Evolutionary conservation across 768 basidiomycete species (phyloP).

Genomic region (Tylopilus sp.): DNA sequence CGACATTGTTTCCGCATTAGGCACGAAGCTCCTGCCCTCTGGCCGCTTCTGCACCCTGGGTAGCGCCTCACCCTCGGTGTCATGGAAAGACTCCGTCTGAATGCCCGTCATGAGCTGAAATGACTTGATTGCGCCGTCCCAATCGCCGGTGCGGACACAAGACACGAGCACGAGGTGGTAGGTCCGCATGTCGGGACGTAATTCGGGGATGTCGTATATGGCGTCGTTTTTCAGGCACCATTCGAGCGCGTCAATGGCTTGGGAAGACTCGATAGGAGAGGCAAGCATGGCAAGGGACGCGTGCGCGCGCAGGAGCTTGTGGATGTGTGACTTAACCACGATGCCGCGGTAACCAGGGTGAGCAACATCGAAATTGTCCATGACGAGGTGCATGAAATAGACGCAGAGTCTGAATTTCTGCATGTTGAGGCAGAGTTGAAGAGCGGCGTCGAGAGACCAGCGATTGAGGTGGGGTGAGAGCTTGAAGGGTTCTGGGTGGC

Average conservation of each 20-base stretch:
- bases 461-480: conserved; percentile 41
- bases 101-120: conserved; percentile 77
- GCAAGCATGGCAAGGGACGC: conserved; percentile 37
- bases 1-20: conserved; percentile 53
- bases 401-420: conserved; percentile 45
- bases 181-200: conserved; percentile 36
- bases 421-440: conserved; percentile 52
- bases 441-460: conserved; percentile 49
- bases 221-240: conserved; percentile 66
- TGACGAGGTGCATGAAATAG: conserved; percentile 59
- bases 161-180: conserved; percentile 61
- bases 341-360: conserved; percentile 30
- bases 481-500: conserved; percentile 36
- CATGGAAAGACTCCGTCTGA: conserved; percentile 45
- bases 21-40: conserved; percentile 42
- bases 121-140: conserved; percentile 50
- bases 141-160: conserved; percentile 64
- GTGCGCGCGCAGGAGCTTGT: conserved; percentile 58
- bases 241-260: conserved; percentile 56
- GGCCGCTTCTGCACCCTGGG: conserved; percentile 43
- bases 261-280: conserved; percentile 37
- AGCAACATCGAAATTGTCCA: conserved; percentile 35
- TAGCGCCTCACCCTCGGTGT: conserved; percentile 32
- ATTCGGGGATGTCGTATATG: conserved; percentile 40
- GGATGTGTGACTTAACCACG: conserved; percentile 54